Base-by-base conservation (phyloP, 805 yeast genomes). In the Hanseniaspora lachancei region DNA sequence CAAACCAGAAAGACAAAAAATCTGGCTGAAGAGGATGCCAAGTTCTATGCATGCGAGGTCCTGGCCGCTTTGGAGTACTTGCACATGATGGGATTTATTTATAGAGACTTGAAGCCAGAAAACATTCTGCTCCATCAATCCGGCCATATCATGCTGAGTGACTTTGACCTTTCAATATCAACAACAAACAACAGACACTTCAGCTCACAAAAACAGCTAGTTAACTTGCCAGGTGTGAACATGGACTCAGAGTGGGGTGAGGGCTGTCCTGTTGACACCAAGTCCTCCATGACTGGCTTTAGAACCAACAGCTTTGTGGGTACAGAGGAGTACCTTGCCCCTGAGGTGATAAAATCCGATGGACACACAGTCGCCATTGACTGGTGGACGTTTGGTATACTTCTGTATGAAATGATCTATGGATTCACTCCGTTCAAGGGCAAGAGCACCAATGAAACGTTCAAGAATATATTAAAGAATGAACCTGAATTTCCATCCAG, bases 361-460 rank as follows among this genome's bases (percentile, higher is more conserved):
- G 98, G 98, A 1, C 99, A 93, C 64, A 91, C 97, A 0, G 84
- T 91, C 8, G 96, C 97, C 0, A 98, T 93, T 18, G 99, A 93
- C 68, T 93, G 98, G 98, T 93, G 99, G 99, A 93, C 98, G 0
- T 72, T 93, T 60, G 99, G 99, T 3, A 89, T 93, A 21, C 76
- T 93, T 63, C 73, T 89, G 24, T 95, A 81, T 68, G 99, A 93
- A 66, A 93, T 93, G 98, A 71, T 93, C 23, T 89, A 80, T 68
- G 97, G 97, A 1, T 85, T 88, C 9, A 93, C 98, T 0, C 99
- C 99, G 1, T 93, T 91, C 71, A 93, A 93, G 70, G 98, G 98
- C 7, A 74, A 79, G 38, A 88, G 83, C 60, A 77, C 97, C 44
- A 89, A 89, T 64, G 82, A 82, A 61, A 93, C 99, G 0, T 93